A percentile compares a stretch with the other conserved stretches of the same genome.
phyloP scores from a whole-genome alignment of 202 grass and related monocot genomes.

The Zizania palustris region DNA sequence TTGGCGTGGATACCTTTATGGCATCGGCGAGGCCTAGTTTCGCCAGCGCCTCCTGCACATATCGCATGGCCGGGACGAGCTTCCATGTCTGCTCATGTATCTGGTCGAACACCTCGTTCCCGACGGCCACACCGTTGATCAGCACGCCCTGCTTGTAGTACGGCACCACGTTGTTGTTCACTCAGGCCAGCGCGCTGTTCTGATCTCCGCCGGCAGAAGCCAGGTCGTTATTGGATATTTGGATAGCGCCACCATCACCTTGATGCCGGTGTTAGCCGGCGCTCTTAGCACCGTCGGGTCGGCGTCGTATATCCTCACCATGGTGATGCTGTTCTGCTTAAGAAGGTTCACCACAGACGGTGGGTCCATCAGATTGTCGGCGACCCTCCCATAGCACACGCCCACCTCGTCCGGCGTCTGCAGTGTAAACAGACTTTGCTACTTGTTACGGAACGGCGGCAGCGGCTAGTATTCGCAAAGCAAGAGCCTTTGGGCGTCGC shows the following conservation, averaged over 20 bases:
- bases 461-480: not conserved
- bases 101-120: slow-evolving; percentile 72
- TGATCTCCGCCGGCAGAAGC: too few species aligned
- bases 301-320: slow-evolving; percentile 66
- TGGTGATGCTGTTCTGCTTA: slow-evolving; percentile 47
- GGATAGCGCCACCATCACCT: too few species aligned
- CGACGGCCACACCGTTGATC: slow-evolving; percentile 58
- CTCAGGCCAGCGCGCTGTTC: too few species aligned
- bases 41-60: slow-evolving; percentile 55
- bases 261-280: slow-evolving; percentile 42
- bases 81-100: slow-evolving; percentile 4
- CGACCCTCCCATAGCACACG: slow-evolving; percentile 62
- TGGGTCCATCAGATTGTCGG: slow-evolving; percentile 42
- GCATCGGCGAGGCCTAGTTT: slow-evolving; percentile 42
- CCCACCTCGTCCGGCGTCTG: slow-evolving; percentile 55
- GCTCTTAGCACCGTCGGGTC: slow-evolving; percentile 40
- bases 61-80: slow-evolving; percentile 64
- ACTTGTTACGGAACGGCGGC: too few species aligned
- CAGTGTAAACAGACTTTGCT: not conserved
- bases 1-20: slow-evolving; percentile 72
- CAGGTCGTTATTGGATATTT: too few species aligned
- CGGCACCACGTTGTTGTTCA: slow-evolving; percentile 23
- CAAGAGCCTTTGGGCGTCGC: too few species aligned
- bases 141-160: slow-evolving; percentile 51
- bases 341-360: slow-evolving; percentile 50